Evolutionary conservation across 1,139 yeast genomes (phyloP).

Genomic region (Debaryomycetaceae sp.): DNA sequence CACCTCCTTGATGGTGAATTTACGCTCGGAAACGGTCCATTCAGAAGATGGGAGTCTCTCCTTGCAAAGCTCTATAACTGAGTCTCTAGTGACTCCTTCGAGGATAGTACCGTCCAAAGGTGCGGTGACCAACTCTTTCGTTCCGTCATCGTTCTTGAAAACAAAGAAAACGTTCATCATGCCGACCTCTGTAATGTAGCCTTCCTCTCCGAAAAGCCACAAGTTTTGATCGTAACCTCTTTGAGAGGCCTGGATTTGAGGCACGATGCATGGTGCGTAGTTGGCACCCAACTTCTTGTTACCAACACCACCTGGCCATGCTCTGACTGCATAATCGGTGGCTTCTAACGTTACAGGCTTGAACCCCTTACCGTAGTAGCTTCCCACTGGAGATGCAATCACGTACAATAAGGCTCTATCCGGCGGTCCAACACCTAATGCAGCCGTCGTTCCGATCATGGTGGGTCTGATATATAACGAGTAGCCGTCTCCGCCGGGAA

Average conservation of each 20-base stretch:
- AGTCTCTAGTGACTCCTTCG: slow-evolving; percentile 96
- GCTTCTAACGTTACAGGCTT: slow-evolving; percentile 93
- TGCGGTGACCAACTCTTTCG: slow-evolving; percentile 90
- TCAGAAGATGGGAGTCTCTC: slow-evolving; percentile 66
- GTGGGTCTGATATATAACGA: slow-evolving; percentile 93
- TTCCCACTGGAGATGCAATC: slow-evolving; percentile 95
- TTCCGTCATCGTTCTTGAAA: slow-evolving; percentile 69
- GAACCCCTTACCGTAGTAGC: slow-evolving; percentile 86
- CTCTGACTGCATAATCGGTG: slow-evolving; percentile 90
- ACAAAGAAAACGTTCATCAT: slow-evolving; percentile 94
- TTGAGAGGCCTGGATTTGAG: slow-evolving; percentile 82
- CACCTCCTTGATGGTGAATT: slow-evolving; percentile 77
- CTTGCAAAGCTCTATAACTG: slow-evolving; percentile 72
- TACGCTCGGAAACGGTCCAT: slow-evolving; percentile 81
- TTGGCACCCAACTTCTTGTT: slow-evolving; percentile 95
- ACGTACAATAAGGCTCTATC: slow-evolving; percentile 76
- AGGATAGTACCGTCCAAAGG: slow-evolving; percentile 96
- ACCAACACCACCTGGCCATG: slow-evolving; percentile 99
- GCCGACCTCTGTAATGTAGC: slow-evolving; percentile 91
- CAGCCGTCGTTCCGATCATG: slow-evolving; percentile 84
- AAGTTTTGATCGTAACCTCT: slow-evolving; percentile 93
- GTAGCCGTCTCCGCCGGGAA: slow-evolving; percentile 83
- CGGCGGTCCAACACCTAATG: slow-evolving; percentile 82
- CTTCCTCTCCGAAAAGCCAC: slow-evolving; percentile 93
- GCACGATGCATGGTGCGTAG: slow-evolving; percentile 91